phyloP scores from a whole-genome alignment of 345 rosid species.

The Camelina neglecta region DNA sequence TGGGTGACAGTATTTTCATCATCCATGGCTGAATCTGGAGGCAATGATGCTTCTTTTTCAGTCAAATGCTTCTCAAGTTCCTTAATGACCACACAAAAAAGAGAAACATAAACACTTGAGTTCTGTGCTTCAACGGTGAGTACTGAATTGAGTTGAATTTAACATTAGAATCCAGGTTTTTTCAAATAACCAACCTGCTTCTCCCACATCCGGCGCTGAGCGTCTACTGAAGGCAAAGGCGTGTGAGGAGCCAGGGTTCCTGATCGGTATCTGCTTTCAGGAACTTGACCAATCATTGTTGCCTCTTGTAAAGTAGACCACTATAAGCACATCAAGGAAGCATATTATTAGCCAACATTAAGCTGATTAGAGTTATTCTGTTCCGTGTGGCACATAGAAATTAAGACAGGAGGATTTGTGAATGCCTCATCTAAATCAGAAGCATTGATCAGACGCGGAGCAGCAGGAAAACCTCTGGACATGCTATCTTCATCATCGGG shows the following conservation, averaged over 20 bases:
- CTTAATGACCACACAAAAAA: not conserved
- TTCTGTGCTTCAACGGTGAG: not conserved
- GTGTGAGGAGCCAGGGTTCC: slow-evolving; percentile 59
- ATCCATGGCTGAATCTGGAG: not conserved
- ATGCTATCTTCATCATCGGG: not conserved
- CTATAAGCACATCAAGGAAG: not conserved
- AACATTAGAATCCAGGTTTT: not conserved
- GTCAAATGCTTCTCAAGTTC: slow-evolving; percentile 7
- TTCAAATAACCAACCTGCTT: not conserved
- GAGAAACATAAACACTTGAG: not conserved
- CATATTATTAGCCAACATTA: not conserved
- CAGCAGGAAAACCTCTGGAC: not conserved
- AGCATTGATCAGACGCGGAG: not conserved
- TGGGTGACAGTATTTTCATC: not conserved
- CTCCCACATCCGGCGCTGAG: slow-evolving; percentile 53
- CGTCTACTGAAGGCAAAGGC: slow-evolving; percentile 72
- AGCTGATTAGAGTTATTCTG: not conserved
- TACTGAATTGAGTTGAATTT: not conserved
- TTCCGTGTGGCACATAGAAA: not conserved
- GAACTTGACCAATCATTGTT: not conserved
- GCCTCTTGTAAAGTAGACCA: not conserved
- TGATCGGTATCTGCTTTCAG: slow-evolving; percentile 1
- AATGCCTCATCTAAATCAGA: not conserved
- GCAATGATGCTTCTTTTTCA: not conserved
- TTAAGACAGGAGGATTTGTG: not conserved